Base-by-base conservation (phyloP, 306 rosid genomes). In the Dryas octopetala region DNA sequence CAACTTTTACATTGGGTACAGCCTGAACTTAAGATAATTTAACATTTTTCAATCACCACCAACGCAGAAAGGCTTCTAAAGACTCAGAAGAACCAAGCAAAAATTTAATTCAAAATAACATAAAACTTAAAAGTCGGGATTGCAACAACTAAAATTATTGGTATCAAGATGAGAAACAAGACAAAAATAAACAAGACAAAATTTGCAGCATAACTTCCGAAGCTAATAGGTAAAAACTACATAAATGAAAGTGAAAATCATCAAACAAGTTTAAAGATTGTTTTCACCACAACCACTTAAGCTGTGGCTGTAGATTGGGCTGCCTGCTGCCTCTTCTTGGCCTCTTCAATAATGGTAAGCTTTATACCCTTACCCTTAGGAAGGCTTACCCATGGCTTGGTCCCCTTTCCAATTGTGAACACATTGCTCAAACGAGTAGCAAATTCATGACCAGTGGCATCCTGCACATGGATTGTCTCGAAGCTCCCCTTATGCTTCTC, bases 281-380 rank as follows among this genome's bases (percentile, higher is more conserved):
- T 57, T 78, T 52, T 12, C 16, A 62, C 57, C 49, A 47, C 1
- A 11, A 41, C 13, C 16, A 26, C 16, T 79, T 80, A 91, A 17
- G 95, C 91, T 3, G 92, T 71, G 45, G 84, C 72, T 8, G 88
- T 68, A 68, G 87, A 79, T 80, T 89, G 95, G 48, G 91, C 84
- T 3, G 93, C 85, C 40, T 71, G 78, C 87, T 66, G 80, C 87
- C 97, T 89, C 74, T 89, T 91, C 81, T 91, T 86, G 32, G 97
- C 92, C 74, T 91, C 97, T 75, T 91, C 97, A 26, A 91, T 89
- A 75, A 91, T 85, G 9, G 95, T 70, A 9, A 91, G 78, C 85
- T 91, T 91, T 61, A 91, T 89, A 86, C 97, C 97, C 87, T 86
- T 91, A 28, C 97, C 97, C 95, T 91, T 91, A 2, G 97, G 97